phyloP scores from a whole-genome alignment of 2,329 filamentous ascomycete species.

The Pyricularia sp. region DNA sequence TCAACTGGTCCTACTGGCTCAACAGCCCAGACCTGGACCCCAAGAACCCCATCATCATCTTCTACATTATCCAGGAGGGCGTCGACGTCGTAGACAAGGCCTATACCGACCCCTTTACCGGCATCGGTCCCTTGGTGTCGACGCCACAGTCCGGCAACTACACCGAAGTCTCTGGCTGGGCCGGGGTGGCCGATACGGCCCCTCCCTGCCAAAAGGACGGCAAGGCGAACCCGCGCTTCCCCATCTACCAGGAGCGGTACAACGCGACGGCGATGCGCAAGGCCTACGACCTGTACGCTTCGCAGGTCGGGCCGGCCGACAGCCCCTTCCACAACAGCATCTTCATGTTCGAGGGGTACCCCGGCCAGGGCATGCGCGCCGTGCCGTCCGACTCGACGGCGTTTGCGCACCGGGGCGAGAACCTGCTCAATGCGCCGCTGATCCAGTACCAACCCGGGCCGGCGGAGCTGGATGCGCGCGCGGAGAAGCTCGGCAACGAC shows the following conservation, averaged over 20 bases:
- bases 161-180: slow-evolving; percentile 33
- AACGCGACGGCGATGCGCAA: slow-evolving; percentile 18
- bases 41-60: slow-evolving; percentile 24
- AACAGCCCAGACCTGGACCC: slow-evolving; percentile 30
- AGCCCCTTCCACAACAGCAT: slow-evolving; percentile 22
- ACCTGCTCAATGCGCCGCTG: slow-evolving; percentile 29
- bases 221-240: slow-evolving; percentile 30
- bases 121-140: slow-evolving; percentile 27
- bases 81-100: slow-evolving; percentile 26
- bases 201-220: slow-evolving; percentile 31
- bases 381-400: slow-evolving; percentile 27
- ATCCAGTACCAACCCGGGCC: slow-evolving; percentile 23
- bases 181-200: slow-evolving; percentile 24
- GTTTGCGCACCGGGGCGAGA: slow-evolving; percentile 34
- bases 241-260: slow-evolving; percentile 31
- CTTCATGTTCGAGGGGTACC: slow-evolving; percentile 49
- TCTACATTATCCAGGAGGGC: slow-evolving; percentile 33
- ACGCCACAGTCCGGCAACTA: slow-evolving; percentile 28
- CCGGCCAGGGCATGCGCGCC: slow-evolving; percentile 30
- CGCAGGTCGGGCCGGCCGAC: slow-evolving; percentile 14
- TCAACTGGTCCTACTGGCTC: slow-evolving; percentile 41
- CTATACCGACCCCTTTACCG: slow-evolving; percentile 32
- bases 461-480: slow-evolving; percentile 21
- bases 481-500: slow-evolving; percentile 24
- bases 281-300: slow-evolving; percentile 23